A percentile compares a stretch with the other conserved stretches of the same genome.
Conservation (phyloP, 192 early-diverging fungal species). For the Umbelopsis isabellina region DNA sequence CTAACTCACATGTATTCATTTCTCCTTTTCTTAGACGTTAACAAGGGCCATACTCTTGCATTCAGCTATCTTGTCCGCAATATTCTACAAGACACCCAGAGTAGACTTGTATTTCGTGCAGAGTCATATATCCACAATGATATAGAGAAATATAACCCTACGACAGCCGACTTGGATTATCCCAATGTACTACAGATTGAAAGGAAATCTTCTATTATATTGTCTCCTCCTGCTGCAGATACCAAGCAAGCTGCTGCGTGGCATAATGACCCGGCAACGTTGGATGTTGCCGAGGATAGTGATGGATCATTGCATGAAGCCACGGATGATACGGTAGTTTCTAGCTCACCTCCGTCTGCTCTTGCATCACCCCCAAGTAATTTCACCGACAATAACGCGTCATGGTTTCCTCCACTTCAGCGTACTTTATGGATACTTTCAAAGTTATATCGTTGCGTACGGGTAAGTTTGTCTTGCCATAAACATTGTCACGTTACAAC, state of each 20-base stretch:
- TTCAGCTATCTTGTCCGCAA: conserved; percentile 76
- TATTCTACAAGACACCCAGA: conserved; percentile 89
- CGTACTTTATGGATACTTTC: conserved; percentile 79
- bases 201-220: conserved; percentile 27
- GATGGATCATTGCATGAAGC: background rate
- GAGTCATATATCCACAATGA: conserved; percentile 78
- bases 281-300: conserved; percentile 13
- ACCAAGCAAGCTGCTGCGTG: background rate
- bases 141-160: conserved; percentile 75
- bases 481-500: background rate
- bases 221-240: conserved; percentile 38
- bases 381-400: conserved; percentile 25
- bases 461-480: conserved; percentile 43
- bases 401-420: conserved; percentile 85
- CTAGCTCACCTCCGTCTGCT: conserved; percentile 7
- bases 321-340: background rate
- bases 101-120: conserved; percentile 85
- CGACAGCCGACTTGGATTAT: conserved; percentile 67
- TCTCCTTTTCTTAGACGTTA: conserved; percentile 38
- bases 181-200: conserved; percentile 25
- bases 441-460: conserved; percentile 77
- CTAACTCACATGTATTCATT: background rate
- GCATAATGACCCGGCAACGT: background rate
- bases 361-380: background rate
- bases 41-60: conserved; percentile 35